phyloP scores from a whole-genome alignment of 306 rosid genomes.

The Cicer bijugum region DNA sequence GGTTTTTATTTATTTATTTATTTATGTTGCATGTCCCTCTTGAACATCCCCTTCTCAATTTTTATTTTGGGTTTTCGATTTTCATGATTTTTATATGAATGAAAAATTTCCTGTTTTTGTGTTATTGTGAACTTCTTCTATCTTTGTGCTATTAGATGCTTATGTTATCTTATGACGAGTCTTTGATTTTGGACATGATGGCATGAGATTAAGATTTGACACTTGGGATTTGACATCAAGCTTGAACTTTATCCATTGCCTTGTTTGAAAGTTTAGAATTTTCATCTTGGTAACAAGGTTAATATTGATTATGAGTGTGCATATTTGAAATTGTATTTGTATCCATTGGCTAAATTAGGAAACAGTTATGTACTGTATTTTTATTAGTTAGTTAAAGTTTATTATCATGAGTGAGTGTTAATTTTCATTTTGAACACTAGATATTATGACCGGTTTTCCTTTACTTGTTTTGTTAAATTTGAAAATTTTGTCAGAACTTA shows the following conservation, averaged over 20 bases:
- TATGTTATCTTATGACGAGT: constrained; percentile 3
- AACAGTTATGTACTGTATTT: not conserved
- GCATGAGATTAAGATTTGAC: constrained; percentile 24
- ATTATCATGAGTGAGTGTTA: not conserved
- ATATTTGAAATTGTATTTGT: not conserved
- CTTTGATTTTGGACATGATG: constrained; percentile 29
- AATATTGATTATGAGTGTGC: constrained; percentile 7
- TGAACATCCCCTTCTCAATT: not conserved
- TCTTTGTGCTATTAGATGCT: constrained; percentile 25
- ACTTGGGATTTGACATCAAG: not conserved
- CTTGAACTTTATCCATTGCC: not conserved
- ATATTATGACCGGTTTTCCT: not conserved
- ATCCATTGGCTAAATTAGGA: not conserved
- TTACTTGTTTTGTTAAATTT: constrained; percentile 32
- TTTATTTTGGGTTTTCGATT: not conserved
- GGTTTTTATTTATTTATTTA: constrained; percentile 8
- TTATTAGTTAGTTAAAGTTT: constrained; percentile 6
- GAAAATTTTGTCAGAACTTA: not conserved
- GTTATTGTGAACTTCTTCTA: constrained; percentile 13
- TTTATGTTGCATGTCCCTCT: constrained; percentile 18
- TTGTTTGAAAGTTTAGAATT: constrained; percentile 35
- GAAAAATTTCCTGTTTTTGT: not conserved
- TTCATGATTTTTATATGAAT: not conserved
- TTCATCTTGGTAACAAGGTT: not conserved
- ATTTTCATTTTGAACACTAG: constrained; percentile 14